Percentiles rank a stretch among this genome's conserved stretches.
phyloP scores from a whole-genome alignment of 257 asterid species.

The Scutellaria minor region DNA sequence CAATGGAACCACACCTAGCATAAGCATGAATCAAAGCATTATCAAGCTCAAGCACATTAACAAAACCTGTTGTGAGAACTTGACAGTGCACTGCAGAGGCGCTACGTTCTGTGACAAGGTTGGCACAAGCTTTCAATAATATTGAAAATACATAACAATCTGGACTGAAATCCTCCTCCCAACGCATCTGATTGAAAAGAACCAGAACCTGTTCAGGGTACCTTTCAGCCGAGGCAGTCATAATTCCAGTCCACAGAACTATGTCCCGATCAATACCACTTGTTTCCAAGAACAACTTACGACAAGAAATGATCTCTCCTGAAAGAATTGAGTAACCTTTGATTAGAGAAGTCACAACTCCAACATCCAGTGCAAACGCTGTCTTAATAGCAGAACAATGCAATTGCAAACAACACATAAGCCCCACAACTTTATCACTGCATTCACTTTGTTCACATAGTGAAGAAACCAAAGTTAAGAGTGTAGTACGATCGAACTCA shows the following conservation, averaged over 20 bases:
- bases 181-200: constrained; percentile 63
- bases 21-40: constrained; percentile 82
- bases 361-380: constrained; percentile 55
- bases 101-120: constrained; percentile 60
- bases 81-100: constrained; percentile 65
- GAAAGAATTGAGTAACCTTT: constrained; percentile 66
- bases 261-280: constrained; percentile 49
- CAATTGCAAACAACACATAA: constrained; percentile 57
- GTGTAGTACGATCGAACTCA: constrained; percentile 63
- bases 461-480: constrained; percentile 63
- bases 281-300: constrained; percentile 61
- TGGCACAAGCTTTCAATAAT: constrained; percentile 78
- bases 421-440: constrained; percentile 37
- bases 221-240: constrained; percentile 60
- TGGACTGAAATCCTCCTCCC: constrained; percentile 48
- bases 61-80: constrained; percentile 58
- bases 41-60: constrained; percentile 48
- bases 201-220: constrained; percentile 58
- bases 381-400: constrained; percentile 62
- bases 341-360: constrained; percentile 68
- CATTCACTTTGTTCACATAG: constrained; percentile 39
- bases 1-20: constrained; percentile 74
- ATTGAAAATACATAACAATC: constrained; percentile 66
- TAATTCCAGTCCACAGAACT: constrained; percentile 80
- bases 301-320: constrained; percentile 54